Evolutionary conservation across 2,329 filamentous ascomycete species (phyloP).

Genomic region (Penicillium sp.): DNA sequence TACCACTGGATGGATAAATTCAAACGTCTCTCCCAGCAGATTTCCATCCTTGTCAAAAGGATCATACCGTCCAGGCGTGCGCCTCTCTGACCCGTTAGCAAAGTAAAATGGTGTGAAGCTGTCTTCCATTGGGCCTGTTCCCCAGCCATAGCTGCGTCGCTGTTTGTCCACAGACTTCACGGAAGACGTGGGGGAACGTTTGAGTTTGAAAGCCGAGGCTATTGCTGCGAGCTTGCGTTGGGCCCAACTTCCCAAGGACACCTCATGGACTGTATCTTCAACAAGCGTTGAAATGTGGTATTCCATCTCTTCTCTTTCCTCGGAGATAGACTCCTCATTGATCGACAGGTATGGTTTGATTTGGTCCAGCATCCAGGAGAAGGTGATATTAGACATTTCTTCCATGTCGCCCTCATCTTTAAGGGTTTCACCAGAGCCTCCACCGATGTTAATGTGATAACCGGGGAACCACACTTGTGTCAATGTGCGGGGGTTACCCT

Average conservation of each 20-base stretch:
- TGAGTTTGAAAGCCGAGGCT: background rate
- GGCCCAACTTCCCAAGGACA: constrained; percentile 6
- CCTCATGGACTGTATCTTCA: background rate
- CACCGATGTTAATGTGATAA: constrained; percentile 54
- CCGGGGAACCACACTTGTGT: constrained; percentile 60
- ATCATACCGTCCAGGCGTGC: constrained; percentile 19
- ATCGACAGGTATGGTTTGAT: constrained; percentile 19
- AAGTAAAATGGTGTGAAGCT: constrained; percentile 19
- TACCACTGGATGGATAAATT: constrained; percentile 23
- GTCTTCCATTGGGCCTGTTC: constrained; percentile 14
- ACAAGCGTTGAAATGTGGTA: constrained; percentile 1
- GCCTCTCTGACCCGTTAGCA: constrained; percentile 15
- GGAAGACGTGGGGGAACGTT: background rate
- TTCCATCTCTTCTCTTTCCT: constrained; percentile 13
- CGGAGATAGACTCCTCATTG: constrained; percentile 8
- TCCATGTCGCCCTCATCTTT: constrained; percentile 25
- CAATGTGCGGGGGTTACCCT: constrained; percentile 32
- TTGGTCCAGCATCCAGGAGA: constrained; percentile 27
- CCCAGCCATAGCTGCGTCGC: constrained; percentile 17
- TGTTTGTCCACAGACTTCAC: background rate
- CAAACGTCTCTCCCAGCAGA: constrained; percentile 16
- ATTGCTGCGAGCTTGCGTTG: background rate
- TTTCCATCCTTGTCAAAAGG: constrained; percentile 2
- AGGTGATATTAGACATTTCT: constrained; percentile 25
- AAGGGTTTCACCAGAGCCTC: constrained; percentile 41